A percentile compares a stretch with the other conserved stretches of the same genome.
phyloP scores from a whole-genome alignment of 495 filamentous ascomycete species.

The Oidiodendron maius region DNA sequence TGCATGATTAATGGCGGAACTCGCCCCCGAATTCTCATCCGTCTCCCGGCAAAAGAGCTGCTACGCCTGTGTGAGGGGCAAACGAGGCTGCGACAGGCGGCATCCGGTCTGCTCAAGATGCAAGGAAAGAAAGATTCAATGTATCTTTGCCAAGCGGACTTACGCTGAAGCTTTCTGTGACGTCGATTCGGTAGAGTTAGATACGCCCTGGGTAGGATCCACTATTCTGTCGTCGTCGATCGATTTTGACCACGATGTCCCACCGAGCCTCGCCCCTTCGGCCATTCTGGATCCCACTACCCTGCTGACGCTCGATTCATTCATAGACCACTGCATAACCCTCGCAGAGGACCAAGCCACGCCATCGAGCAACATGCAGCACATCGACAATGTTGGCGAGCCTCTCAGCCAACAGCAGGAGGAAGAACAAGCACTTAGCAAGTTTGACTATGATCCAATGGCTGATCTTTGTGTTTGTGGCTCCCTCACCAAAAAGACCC shows the following conservation, averaged over 20 bases:
- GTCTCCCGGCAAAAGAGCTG: no score
- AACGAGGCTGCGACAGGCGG: no score
- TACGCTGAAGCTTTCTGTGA: no score
- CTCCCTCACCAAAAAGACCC: not conserved
- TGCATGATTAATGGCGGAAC: no score
- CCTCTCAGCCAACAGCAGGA: slow-evolving; percentile 2
- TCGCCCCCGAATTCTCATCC: no score
- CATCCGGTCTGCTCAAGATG: no score
- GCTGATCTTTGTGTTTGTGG: slow-evolving; percentile 9
- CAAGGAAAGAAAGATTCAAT: no score
- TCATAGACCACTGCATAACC: slow-evolving; percentile 9
- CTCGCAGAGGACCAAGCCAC: slow-evolving; percentile 7
- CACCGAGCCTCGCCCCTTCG: slow-evolving; percentile 6
- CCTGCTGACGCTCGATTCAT: slow-evolving; percentile 1
- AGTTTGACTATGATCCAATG: slow-evolving; percentile 10
- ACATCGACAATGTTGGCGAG: not conserved
- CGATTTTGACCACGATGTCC: slow-evolving; percentile 11
- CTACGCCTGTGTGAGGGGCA: no score
- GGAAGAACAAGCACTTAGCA: slow-evolving; percentile 8
- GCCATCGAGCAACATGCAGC: slow-evolving; percentile 4
- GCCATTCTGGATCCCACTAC: slow-evolving; percentile 6
- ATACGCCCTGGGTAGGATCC: no score
- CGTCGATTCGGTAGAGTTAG: no score
- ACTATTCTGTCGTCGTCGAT: not conserved
- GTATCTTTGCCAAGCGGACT: no score